phyloP scores from a whole-genome alignment of 805 yeast genomes.

The Starmerella floricola region DNA sequence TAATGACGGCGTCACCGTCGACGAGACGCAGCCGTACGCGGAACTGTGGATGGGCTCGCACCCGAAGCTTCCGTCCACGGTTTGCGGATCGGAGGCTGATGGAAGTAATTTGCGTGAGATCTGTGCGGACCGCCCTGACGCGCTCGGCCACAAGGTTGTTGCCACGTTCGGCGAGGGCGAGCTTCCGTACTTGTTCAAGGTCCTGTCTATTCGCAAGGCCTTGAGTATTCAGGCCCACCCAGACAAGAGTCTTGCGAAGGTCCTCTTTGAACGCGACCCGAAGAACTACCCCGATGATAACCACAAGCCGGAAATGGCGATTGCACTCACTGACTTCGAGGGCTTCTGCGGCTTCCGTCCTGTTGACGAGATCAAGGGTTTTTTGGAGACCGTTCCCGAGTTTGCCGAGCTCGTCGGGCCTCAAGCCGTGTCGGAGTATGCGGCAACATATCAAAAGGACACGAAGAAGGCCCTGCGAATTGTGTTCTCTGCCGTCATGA shows the following conservation, averaged over 20 bases:
- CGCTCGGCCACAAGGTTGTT: constrained; percentile 49
- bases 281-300: constrained; percentile 93
- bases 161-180: constrained; percentile 60
- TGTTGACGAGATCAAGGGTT: constrained; percentile 55
- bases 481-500: constrained; percentile 77
- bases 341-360: constrained; percentile 98
- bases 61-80: constrained; percentile 72
- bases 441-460: constrained; percentile 30
- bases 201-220: constrained; percentile 82
- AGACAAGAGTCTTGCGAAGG: constrained; percentile 69
- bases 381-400: constrained; percentile 66
- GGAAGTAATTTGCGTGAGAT: constrained; percentile 50
- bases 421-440: constrained; percentile 41
- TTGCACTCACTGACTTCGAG: constrained; percentile 90
- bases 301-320: constrained; percentile 99
- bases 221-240: constrained; percentile 97
- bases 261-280: constrained; percentile 72
- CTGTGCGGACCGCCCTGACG: constrained; percentile 47
- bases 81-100: constrained; percentile 36
- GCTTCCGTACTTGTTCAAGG: constrained; percentile 88
- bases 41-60: constrained; percentile 99
- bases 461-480: constrained; percentile 59
- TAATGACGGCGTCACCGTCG: constrained; percentile 47
- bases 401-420: constrained; percentile 60
- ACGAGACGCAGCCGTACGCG: constrained; percentile 78